Percentiles rank a stretch among this genome's conserved stretches.
Conservation (phyloP, 179 eudicot species). For the Carnegiea gigantea region DNA sequence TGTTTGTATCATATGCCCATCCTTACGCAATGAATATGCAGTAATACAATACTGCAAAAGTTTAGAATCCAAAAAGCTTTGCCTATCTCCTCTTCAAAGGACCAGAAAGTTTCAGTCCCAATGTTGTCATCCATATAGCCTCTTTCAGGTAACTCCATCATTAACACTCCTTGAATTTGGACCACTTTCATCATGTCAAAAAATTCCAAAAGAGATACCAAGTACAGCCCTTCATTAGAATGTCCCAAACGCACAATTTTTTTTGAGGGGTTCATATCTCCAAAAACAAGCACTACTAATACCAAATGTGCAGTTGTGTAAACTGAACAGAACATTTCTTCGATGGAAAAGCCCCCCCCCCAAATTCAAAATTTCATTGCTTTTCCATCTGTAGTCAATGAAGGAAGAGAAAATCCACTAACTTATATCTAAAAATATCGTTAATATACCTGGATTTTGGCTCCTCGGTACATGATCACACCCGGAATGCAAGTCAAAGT, state of each 20-base stretch:
- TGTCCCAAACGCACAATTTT: background rate
- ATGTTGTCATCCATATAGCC: background rate
- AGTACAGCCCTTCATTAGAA: background rate
- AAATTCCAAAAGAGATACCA: background rate
- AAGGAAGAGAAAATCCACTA: background rate
- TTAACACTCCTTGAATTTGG: background rate
- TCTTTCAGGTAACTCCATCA: background rate
- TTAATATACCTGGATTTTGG: constrained; percentile 83
- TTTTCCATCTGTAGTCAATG: background rate
- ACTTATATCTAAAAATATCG: background rate
- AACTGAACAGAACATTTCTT: no score
- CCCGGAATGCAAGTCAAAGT: constrained; percentile 99
- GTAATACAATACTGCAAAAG: no score
- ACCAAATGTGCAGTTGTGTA: background rate
- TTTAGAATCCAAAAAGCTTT: no score
- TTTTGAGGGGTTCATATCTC: background rate
- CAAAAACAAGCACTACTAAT: background rate
- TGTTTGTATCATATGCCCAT: background rate
- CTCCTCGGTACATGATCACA: constrained; percentile 92
- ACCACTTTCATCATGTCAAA: background rate
- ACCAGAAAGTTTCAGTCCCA: background rate
- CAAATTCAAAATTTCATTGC: background rate
- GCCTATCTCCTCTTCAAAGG: background rate
- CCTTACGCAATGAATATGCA: background rate
- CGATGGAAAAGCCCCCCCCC: no score